Percentiles rank a stretch among this genome's conserved stretches.
Evolutionary conservation across 495 filamentous ascomycete genomes (phyloP).

Genomic region (Penicillium atrosanguineum): DNA sequence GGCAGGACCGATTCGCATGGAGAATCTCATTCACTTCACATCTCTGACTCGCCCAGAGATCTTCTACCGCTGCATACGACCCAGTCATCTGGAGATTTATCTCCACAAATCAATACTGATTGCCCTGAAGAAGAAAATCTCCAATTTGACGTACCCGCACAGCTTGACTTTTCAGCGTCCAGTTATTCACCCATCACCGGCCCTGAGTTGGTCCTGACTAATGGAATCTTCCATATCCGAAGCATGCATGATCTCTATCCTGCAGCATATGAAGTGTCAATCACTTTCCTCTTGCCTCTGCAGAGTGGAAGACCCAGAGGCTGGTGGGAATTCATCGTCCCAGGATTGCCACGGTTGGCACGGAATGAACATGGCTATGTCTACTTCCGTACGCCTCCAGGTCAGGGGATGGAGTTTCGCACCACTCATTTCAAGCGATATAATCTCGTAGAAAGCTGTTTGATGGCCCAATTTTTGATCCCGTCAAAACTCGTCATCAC

Average conservation of each 20-base stretch:
- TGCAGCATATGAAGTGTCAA: constrained; percentile 21
- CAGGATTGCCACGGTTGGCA: constrained; percentile 30
- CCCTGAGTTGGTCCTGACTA: constrained; percentile 20
- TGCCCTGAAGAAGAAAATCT: neutral
- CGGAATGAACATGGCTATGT: constrained; percentile 27
- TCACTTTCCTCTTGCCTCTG: constrained; percentile 19
- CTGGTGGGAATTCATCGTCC: constrained; percentile 31
- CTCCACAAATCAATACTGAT: neutral
- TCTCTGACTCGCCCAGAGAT: too few relatives aligned
- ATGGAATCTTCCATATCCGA: constrained; percentile 22
- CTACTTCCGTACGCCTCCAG: constrained; percentile 28
- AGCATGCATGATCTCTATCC: constrained; percentile 10
- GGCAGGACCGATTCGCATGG: too few relatives aligned
- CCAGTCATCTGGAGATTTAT: too few relatives aligned
- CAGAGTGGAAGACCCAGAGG: constrained; percentile 18
- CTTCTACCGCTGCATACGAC: too few relatives aligned
- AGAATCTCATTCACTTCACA: too few relatives aligned
- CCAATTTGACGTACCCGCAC: neutral
- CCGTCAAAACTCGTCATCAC: constrained; percentile 26
- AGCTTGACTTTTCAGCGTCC: neutral
- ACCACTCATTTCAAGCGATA: constrained; percentile 28
- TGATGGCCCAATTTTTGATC: constrained; percentile 33
- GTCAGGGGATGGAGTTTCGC: constrained; percentile 33
- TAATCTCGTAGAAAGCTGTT: constrained; percentile 29
- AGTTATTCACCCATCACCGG: neutral